Evolutionary conservation across 257 asterid species (phyloP), one percentile per base, ranked within the genome.

Genomic region (Phtheirospermum japonicum): DNA sequence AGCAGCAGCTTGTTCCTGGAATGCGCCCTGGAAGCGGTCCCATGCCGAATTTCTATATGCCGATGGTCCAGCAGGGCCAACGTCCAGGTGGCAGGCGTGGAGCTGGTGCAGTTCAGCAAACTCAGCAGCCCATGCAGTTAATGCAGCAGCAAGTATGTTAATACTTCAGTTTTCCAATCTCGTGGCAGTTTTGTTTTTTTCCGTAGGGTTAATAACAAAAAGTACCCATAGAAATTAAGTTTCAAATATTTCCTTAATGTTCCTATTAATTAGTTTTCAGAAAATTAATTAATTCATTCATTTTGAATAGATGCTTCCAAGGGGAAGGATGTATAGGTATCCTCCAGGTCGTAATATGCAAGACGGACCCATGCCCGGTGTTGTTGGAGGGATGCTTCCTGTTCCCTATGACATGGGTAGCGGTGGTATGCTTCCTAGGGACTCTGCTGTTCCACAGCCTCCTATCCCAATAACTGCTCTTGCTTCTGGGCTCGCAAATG

Each of bases 381-480:
- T 70, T 23, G 83, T 59, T 11, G 90, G 96, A 55, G 95, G 89
- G 30, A 78, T 82, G 89, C 76, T 84, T 28, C 59, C 92, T 14
- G 90, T 72, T 51, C 94, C 92, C 18, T 85, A 84, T 43, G 97
- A 89, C 63, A 79, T 89, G 88, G 87, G n/a, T n/a, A n/a, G n/a
- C n/a, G n/a, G 86, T 12, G 86, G 84, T 45, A 71, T 85, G 80
- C 82, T 79, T 48, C 79, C 85, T 59, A 80, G 88, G 8, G 97
- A 85, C 81, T 58, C 79, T 58, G 66, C 84, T 13, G 11, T 70
- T 59, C 82, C 78, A 10, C 92, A 83, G 74, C 92, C 95, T n/a
- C n/a, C n/a, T 20, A 71, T 86, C 80, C 96, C 95, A 2, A 80
- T 86, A 26, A 75, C 85, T 6, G 93, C 94, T 42, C 75, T 89